phyloP scores from a whole-genome alignment of 306 rosid species.

The Vachellia collinsii region DNA sequence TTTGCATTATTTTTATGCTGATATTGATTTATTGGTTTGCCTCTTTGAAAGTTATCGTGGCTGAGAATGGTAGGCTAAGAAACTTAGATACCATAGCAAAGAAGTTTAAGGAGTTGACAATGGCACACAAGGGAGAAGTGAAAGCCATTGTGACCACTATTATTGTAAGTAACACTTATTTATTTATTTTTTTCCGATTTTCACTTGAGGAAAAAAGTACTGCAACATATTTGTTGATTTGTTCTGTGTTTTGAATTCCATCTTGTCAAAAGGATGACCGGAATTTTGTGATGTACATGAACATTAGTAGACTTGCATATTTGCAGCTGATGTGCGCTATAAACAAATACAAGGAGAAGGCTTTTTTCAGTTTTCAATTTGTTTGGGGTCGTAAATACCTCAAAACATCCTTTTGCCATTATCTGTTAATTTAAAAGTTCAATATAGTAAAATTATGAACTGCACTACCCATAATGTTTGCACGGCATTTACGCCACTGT shows the following conservation, averaged over 20 bases:
- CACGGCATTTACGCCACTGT: background rate
- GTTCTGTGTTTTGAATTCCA: constrained; percentile 13
- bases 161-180: constrained; percentile 60
- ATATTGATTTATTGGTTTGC: constrained; percentile 27
- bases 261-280: constrained; percentile 2
- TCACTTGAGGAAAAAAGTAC: background rate
- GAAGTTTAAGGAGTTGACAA: constrained; percentile 76
- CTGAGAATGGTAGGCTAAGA: constrained; percentile 85
- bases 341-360: background rate
- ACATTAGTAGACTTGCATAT: background rate
- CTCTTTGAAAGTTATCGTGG: constrained; percentile 55
- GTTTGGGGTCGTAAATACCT: constrained; percentile 1
- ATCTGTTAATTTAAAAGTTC: background rate
- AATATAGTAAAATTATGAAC: background rate
- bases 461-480: background rate
- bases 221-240: background rate
- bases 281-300: background rate
- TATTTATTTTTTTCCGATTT: background rate
- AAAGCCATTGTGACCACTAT: constrained; percentile 83
- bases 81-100: constrained; percentile 65
- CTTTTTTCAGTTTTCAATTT: constrained; percentile 9
- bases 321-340: constrained; percentile 2
- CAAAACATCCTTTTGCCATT: background rate
- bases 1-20: background rate
- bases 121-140: constrained; percentile 93